Percentiles rank a stretch among this genome's conserved stretches.
Conservation (phyloP, 345 rosid genomes). For the Erodium maritimum region DNA sequence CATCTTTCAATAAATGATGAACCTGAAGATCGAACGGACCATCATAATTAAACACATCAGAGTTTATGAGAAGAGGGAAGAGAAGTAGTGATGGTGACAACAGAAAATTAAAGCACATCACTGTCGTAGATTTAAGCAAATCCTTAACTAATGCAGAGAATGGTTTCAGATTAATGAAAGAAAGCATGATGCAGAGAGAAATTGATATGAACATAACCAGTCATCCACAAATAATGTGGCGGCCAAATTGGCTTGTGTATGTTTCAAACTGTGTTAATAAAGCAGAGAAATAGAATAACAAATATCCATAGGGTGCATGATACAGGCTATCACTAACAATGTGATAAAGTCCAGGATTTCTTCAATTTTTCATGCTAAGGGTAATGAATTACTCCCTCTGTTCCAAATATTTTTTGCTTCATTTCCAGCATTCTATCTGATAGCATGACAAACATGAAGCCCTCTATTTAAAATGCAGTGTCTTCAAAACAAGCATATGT, state of each 20-base stretch:
- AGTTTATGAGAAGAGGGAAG: not conserved
- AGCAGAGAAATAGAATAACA: not conserved
- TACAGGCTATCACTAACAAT: too few species aligned
- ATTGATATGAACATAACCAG: not conserved
- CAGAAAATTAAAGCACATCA: constrained; percentile 30
- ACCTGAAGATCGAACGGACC: constrained; percentile 34
- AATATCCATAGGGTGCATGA: too few species aligned
- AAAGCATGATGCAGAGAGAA: not conserved
- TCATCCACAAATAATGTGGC: not conserved
- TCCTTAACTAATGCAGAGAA: not conserved
- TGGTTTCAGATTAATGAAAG: too few species aligned
- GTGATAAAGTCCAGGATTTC: too few species aligned
- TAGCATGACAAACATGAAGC: too few species aligned
- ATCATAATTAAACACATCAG: constrained; percentile 5
- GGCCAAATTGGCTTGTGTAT: not conserved
- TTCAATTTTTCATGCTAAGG: too few species aligned
- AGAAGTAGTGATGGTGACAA: constrained; percentile 10
- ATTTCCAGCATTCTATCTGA: too few species aligned
- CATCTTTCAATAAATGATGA: constrained; percentile 33
- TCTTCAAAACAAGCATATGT: too few species aligned
- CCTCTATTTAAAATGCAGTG: too few species aligned
- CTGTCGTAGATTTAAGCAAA: not conserved
- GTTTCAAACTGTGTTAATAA: not conserved
- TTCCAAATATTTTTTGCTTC: too few species aligned
- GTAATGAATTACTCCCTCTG: too few species aligned